These are phyloP conservation scores for Papiliotrema terrestris DNA, from an alignment of 1,284 basidiomycete genomes.

Conservation along the genomic window DNA sequence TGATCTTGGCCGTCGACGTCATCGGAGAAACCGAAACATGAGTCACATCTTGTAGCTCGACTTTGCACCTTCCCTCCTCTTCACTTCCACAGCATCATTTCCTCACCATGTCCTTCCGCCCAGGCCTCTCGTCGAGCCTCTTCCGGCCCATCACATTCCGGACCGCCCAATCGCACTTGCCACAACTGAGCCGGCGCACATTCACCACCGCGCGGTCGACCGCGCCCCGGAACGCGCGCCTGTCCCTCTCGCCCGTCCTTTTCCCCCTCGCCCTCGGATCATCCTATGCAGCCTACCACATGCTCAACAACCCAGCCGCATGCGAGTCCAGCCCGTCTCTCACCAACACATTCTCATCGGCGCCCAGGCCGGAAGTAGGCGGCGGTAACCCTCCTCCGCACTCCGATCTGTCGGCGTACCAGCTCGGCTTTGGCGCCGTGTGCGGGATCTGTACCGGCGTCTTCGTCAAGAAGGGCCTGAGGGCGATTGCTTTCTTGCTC, in stretches of 20 bases:
- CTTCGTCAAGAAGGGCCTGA: constrained; percentile 91
- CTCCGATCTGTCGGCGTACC: constrained; percentile 73
- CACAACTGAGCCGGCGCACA: constrained; percentile 14
- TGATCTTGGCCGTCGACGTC: too few species aligned
- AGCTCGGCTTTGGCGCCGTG: constrained; percentile 82
- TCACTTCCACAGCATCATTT: too few species aligned
- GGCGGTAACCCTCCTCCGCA: constrained; percentile 31
- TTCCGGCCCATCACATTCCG: constrained; percentile 8
- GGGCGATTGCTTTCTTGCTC: constrained; percentile 72
- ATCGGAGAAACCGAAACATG: too few species aligned
- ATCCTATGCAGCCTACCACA: constrained; percentile 17
- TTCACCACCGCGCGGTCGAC: constrained; percentile 7
- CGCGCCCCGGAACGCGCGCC: constrained; percentile 11
- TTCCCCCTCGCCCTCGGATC: constrained; percentile 37
- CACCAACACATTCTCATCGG: neutral
- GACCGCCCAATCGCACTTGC: neutral
- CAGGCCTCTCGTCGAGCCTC: constrained; percentile 18
- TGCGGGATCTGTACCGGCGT: constrained; percentile 85
- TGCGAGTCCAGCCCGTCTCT: constrained; percentile 7
- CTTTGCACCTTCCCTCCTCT: too few species aligned
- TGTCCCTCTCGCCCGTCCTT: constrained; percentile 11
- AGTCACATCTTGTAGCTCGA: too few species aligned
- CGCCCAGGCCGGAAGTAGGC: constrained; percentile 10
- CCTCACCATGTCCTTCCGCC: constrained; percentile 27
- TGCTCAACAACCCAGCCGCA: constrained; percentile 10